A percentile compares a stretch with the other conserved stretches of the same genome.
Evolutionary conservation across 2,329 filamentous ascomycete genomes (phyloP).

Genomic region (Penicillium freii): DNA sequence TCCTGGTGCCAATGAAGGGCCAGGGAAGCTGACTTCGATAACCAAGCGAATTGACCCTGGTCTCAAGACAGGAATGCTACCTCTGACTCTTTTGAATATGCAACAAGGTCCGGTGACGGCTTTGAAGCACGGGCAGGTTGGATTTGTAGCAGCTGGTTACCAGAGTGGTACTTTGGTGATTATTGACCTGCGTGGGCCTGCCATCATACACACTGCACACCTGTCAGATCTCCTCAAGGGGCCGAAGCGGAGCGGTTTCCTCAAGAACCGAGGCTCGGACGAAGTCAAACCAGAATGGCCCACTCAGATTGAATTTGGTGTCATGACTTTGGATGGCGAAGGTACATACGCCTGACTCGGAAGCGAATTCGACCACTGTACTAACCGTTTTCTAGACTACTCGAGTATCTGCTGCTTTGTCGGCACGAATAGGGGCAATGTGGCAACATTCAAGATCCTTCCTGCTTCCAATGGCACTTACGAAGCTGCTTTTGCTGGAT

Average conservation of each 20-base stretch:
- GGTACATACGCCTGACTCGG: slow-evolving; percentile 39
- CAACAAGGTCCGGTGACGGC: slow-evolving; percentile 77
- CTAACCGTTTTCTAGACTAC: slow-evolving; percentile 58
- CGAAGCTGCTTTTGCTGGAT: slow-evolving; percentile 68
- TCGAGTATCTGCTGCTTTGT: slow-evolving; percentile 92
- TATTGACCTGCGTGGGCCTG: slow-evolving; percentile 82
- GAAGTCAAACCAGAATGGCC: slow-evolving; percentile 66
- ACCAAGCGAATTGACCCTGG: slow-evolving; percentile 67
- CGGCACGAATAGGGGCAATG: slow-evolving; percentile 78
- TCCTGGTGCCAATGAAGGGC: slow-evolving; percentile 55
- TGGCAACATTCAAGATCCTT: slow-evolving; percentile 87
- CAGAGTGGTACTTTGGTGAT: slow-evolving; percentile 77
- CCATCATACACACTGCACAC: slow-evolving; percentile 73
- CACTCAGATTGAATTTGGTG: slow-evolving; percentile 81
- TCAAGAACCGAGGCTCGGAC: slow-evolving; percentile 52
- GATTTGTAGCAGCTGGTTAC: slow-evolving; percentile 84
- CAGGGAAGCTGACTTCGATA: slow-evolving; percentile 73
- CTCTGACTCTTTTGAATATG: slow-evolving; percentile 77
- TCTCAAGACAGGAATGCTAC: slow-evolving; percentile 77
- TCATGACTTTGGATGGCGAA: slow-evolving; percentile 91
- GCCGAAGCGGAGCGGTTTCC: slow-evolving; percentile 73
- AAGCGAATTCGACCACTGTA: neutral
- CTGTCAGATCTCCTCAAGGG: slow-evolving; percentile 71
- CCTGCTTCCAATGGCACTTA: slow-evolving; percentile 70
- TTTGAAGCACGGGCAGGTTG: slow-evolving; percentile 82